Percentiles rank a stretch among this genome's conserved stretches.
Conservation (phyloP, 257 asterid genomes). For the Phtheirospermum japonicum region DNA sequence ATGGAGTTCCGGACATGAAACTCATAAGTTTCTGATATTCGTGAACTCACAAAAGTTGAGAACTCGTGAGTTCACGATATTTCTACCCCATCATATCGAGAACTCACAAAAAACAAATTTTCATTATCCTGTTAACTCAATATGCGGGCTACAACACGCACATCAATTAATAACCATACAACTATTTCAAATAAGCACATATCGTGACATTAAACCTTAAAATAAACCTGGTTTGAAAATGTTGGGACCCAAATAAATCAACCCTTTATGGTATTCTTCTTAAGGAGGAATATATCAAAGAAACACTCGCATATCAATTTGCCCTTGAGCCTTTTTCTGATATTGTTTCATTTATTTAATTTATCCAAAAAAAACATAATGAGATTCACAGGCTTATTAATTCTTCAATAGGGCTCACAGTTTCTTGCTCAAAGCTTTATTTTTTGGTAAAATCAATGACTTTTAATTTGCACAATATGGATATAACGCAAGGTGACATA, state of each 20-base stretch:
- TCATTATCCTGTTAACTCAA: no score
- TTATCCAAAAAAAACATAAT: conserved; percentile 52
- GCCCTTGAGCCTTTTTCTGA: conserved; percentile 65
- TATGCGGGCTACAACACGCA: no score
- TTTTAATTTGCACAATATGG: conserved; percentile 56
- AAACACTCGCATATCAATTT: conserved; percentile 46
- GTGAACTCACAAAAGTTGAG: no score
- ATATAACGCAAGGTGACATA: conserved; percentile 64
- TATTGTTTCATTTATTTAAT: conserved; percentile 63
- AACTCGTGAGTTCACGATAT: no score
- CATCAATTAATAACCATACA: no score
- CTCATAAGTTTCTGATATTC: no score
- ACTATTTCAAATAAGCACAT: no score
- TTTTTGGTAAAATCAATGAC: conserved; percentile 67
- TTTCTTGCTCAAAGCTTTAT: conserved; percentile 46
- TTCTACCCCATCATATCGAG: no score
- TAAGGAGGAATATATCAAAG: conserved; percentile 67
- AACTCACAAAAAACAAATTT: no score
- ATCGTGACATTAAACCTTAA: no score
- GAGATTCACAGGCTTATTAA: conserved; percentile 59
- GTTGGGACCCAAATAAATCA: conserved; percentile 3
- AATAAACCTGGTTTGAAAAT: no score
- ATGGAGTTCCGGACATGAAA: no score
- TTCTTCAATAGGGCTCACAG: conserved; percentile 57
- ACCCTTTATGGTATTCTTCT: conserved; percentile 54